Evolutionary conservation across 2,329 filamentous ascomycete species (phyloP).

Genomic region (Pseudogymnoascus sp.): DNA sequence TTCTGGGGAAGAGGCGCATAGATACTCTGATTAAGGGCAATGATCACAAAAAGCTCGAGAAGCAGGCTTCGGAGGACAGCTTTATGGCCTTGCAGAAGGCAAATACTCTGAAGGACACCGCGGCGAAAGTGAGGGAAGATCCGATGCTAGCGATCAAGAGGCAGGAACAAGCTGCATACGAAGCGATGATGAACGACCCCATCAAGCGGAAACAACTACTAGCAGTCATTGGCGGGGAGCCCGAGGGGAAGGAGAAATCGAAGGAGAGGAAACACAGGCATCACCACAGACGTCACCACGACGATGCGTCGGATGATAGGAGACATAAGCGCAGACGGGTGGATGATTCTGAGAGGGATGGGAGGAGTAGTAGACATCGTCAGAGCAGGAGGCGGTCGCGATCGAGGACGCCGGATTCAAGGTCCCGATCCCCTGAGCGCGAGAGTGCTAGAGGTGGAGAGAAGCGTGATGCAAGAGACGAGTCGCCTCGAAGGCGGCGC

Average conservation of each 20-base stretch:
- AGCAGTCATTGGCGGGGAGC: slow-evolving; percentile 49
- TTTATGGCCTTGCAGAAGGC: slow-evolving; percentile 58
- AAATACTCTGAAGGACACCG: slow-evolving; percentile 69
- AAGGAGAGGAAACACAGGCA: slow-evolving; percentile 38
- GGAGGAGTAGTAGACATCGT: slow-evolving; percentile 29
- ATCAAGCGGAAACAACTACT: slow-evolving; percentile 59
- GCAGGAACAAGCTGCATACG: slow-evolving; percentile 75
- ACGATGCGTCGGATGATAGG: slow-evolving; percentile 29
- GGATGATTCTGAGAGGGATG: slow-evolving; percentile 30
- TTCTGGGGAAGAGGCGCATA: slow-evolving; percentile 86
- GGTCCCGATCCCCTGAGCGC: slow-evolving; percentile 16
- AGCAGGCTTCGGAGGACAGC: slow-evolving; percentile 53
- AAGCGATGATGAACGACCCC: slow-evolving; percentile 71
- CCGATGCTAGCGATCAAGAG: slow-evolving; percentile 89
- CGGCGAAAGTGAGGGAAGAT: slow-evolving; percentile 80
- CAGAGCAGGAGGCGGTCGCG: slow-evolving; percentile 36
- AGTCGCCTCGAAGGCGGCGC: slow-evolving; percentile 20
- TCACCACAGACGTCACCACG: slow-evolving; percentile 31
- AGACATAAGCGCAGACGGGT: slow-evolving; percentile 37
- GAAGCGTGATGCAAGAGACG: slow-evolving; percentile 15
- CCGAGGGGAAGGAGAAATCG: slow-evolving; percentile 35
- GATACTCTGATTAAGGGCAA: slow-evolving; percentile 77
- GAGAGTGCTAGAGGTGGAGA: not conserved
- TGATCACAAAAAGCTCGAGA: slow-evolving; percentile 73
- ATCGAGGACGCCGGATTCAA: slow-evolving; percentile 26